These are phyloP conservation scores for Xylariaceae sp. DNA, from an alignment of 2,329 filamentous ascomycete species.

Conservation along the genomic window DNA sequence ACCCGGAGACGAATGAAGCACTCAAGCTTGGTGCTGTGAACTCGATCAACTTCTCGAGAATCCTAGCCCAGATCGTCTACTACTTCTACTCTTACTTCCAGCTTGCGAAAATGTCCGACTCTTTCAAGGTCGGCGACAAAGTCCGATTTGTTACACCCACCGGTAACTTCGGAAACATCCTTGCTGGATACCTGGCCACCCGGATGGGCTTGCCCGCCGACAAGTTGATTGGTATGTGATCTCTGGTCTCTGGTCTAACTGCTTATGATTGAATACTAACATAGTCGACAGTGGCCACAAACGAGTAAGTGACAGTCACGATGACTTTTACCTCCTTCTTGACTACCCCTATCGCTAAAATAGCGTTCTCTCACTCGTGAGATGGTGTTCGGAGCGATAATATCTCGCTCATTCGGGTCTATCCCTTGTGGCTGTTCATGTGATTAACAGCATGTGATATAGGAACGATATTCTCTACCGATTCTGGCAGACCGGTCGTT, in stretches of 20 bases:
- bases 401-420: too few species aligned
- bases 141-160: conserved; percentile 87
- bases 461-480: conserved; percentile 88
- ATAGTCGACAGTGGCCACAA: conserved; percentile 63
- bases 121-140: conserved; percentile 60
- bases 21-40: conserved; percentile 90
- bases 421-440: not conserved
- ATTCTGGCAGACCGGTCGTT: conserved; percentile 86
- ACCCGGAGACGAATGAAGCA: conserved; percentile 73
- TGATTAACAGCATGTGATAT: not conserved
- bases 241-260: not conserved
- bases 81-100: conserved; percentile 95
- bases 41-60: conserved; percentile 93
- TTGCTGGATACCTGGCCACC: conserved; percentile 88
- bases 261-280: not conserved
- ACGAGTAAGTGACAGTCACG: conserved; percentile 48
- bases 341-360: not conserved
- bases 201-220: conserved; percentile 83
- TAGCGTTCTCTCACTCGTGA: not conserved
- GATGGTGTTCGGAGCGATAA: too few species aligned
- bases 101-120: conserved; percentile 56
- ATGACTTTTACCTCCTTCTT: not conserved
- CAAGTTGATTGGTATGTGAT: conserved; percentile 59
- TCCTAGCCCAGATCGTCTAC: conserved; percentile 94
- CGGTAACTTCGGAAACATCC: conserved; percentile 90